Base-by-base conservation (phyloP, 495 filamentous ascomycete species). In the Aspergillus nidulans region DNA sequence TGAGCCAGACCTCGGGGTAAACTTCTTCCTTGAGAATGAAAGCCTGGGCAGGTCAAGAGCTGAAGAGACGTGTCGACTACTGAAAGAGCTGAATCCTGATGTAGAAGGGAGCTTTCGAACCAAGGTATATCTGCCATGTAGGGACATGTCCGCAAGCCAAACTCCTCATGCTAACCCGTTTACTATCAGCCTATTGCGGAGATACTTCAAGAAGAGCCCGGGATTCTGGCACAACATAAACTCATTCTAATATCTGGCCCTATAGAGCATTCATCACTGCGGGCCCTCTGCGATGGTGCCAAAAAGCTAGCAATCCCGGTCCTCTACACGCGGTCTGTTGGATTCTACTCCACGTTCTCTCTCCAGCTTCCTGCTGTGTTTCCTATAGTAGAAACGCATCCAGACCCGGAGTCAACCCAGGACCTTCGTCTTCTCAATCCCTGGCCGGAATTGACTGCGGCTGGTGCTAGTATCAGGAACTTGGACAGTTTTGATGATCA, bases 361-460 rank as follows among this genome's bases (percentile, higher is more conserved):
- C 75, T 94, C 53, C 80, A 81, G 60, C 80, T 95, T 16, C 87
- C 89, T 4, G 74, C 81, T 18, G 81, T 81, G 8, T 97, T 95
- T 59, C 90, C 91, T n/a, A 90, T 97, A 60, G 89, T 97, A 62
- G 92, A 99, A 66, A 96, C 92, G 23, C 94, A 99, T 61, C 94
- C 95, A 1, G 92, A 96, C 55, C 85, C 89, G 23, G 86, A 89
- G 39, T 82, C 88, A 39, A 91, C 86, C 5, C 86, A 86, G 49
- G 95, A 99, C 56, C 79, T 99, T 49, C 86, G 95, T 36, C 77
- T 97, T 24, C 71, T 96, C 1, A 85, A 79, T 23, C 91, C 94
- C 30, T 99, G 95, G 94, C 81, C 86, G 15, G 92, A 95, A 65
- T 81, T 99, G 24, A 66, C 77, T 4, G 75, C 76, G 8, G 85